Conservation (phyloP, 1,284 basidiomycete species). For the Rhodotorula sp. region DNA sequence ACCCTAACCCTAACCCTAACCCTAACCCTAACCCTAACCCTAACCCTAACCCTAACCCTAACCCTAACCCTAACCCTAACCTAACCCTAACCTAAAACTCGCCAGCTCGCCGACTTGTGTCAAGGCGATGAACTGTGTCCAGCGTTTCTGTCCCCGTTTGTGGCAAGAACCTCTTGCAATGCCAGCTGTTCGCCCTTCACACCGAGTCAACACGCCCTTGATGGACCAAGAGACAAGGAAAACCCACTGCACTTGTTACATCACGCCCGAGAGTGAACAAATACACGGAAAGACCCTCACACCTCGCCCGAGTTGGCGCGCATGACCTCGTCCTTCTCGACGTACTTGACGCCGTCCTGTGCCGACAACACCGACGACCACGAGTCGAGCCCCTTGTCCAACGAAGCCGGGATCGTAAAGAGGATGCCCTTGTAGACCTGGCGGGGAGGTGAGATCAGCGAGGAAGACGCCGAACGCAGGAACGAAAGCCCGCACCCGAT, state of each 20-base stretch:
- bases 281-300: not conserved
- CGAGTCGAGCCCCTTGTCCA: slow-evolving; percentile 23
- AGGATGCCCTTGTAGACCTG: slow-evolving; percentile 40
- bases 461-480: not conserved
- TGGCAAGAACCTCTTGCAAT: no score
- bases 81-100: not conserved
- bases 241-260: not conserved
- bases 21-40: slow-evolving; percentile 7
- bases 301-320: not conserved
- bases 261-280: not conserved
- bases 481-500: slow-evolving; percentile 20
- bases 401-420: slow-evolving; percentile 13
- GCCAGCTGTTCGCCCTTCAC: no score
- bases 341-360: slow-evolving; percentile 32
- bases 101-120: no score
- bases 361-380: slow-evolving; percentile 11
- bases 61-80: not conserved
- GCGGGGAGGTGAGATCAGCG: not conserved
- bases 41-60: slow-evolving; percentile 7
- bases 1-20: slow-evolving; percentile 6
- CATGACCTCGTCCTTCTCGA: slow-evolving; percentile 31
- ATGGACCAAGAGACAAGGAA: not conserved
- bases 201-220: no score
- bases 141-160: not conserved
- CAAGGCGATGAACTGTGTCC: no score